phyloP scores from a whole-genome alignment of 495 filamentous ascomycete species.

The Aspergillus heteromorphus region DNA sequence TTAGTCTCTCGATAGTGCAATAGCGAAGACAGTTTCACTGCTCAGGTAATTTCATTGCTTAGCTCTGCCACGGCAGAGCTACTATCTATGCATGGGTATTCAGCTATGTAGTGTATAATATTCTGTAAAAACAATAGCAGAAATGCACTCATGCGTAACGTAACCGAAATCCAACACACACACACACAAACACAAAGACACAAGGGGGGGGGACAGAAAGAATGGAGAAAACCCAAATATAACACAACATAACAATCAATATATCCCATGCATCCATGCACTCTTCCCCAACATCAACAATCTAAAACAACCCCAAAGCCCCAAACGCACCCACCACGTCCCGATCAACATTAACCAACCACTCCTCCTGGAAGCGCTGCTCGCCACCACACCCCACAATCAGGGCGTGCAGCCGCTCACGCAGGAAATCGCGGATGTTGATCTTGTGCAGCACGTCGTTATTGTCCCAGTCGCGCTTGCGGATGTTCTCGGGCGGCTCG shows the following conservation, averaged over 20 bases:
- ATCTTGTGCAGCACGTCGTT: slow-evolving; percentile 68
- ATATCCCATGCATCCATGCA: not conserved
- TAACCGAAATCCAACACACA: not conserved
- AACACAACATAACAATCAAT: no score
- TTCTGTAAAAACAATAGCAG: not conserved
- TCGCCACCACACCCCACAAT: slow-evolving; percentile 65
- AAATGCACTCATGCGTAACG: not conserved
- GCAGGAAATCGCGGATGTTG: slow-evolving; percentile 65
- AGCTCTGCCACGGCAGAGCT: not conserved
- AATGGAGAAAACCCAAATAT: no score
- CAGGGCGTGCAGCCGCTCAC: slow-evolving; percentile 58
- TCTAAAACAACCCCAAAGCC: slow-evolving; percentile 42
- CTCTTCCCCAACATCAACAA: no score
- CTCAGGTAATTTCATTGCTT: not conserved
- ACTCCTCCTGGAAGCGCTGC: slow-evolving; percentile 67
- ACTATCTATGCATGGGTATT: not conserved
- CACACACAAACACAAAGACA: no score
- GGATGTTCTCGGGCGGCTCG: slow-evolving; percentile 61
- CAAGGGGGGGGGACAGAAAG: no score
- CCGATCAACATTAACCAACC: slow-evolving; percentile 81
- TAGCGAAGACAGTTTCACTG: not conserved
- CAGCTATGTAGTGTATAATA: not conserved
- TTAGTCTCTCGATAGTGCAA: not conserved
- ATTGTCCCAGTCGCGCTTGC: slow-evolving; percentile 48
- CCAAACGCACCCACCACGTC: slow-evolving; percentile 70